Conservation (phyloP, 2,329 filamentous ascomycete species). For the Calonectria ilicicola region DNA sequence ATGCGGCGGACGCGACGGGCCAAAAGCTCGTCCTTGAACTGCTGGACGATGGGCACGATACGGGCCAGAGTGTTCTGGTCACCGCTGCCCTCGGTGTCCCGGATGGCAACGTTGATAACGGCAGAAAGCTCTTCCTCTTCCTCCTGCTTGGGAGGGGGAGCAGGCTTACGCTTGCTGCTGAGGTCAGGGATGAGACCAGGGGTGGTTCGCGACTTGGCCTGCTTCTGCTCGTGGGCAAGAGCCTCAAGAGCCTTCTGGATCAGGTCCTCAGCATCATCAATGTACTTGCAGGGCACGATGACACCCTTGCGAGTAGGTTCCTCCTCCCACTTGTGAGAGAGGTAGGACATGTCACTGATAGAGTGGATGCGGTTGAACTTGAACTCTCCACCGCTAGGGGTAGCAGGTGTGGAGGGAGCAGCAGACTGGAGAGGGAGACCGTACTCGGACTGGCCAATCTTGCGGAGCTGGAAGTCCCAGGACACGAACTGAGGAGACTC, state of each 20-base stretch:
- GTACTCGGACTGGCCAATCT: constrained; percentile 92
- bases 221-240: constrained; percentile 73
- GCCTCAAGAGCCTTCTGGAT: constrained; percentile 86
- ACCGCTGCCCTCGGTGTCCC: constrained; percentile 85
- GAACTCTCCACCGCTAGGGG: constrained; percentile 70
- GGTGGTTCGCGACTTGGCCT: constrained; percentile 65
- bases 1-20: constrained; percentile 86
- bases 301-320: constrained; percentile 93
- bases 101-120: constrained; percentile 92
- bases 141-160: constrained; percentile 40
- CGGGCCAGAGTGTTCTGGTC: constrained; percentile 85
- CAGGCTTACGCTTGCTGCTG: constrained; percentile 75
- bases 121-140: constrained; percentile 81
- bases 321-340: constrained; percentile 77
- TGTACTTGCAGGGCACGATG: constrained; percentile 90
- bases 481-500: constrained; percentile 80
- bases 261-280: constrained; percentile 93
- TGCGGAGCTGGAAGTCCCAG: constrained; percentile 96
- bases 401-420: constrained; percentile 86
- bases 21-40: constrained; percentile 86
- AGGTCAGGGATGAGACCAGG: constrained; percentile 78
- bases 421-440: constrained; percentile 84
- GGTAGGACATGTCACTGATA: constrained; percentile 95
- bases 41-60: constrained; percentile 80
- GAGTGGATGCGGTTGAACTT: constrained; percentile 88